phyloP scores from a whole-genome alignment of 345 rosid genomes.

The Populus euphratica region DNA sequence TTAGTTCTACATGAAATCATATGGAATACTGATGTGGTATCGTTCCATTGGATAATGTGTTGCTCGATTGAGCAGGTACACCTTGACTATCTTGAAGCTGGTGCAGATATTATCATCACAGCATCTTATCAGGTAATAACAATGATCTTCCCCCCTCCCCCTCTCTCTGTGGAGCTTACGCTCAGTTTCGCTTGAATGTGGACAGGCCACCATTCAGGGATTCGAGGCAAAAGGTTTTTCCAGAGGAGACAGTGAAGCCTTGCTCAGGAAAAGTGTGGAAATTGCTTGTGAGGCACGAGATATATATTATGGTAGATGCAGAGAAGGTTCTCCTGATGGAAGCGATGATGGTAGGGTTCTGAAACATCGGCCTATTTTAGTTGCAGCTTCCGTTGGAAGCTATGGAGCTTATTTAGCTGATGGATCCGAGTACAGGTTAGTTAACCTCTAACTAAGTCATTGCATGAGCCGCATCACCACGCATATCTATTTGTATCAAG shows the following conservation, averaged over 20 bases:
- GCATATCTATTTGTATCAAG: not conserved
- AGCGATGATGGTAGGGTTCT: slow-evolving; percentile 35
- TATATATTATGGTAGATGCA: slow-evolving; percentile 46
- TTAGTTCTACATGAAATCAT: not conserved
- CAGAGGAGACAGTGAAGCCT: slow-evolving; percentile 45
- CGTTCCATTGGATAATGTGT: slow-evolving; percentile 11
- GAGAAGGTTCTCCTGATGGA: slow-evolving; percentile 23
- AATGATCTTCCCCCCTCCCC: not conserved
- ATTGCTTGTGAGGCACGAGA: slow-evolving; percentile 65
- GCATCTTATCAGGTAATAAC: slow-evolving; percentile 65
- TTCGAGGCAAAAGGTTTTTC: slow-evolving; percentile 70
- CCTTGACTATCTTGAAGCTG: slow-evolving; percentile 82
- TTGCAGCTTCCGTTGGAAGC: slow-evolving; percentile 85
- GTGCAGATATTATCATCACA: slow-evolving; percentile 71
- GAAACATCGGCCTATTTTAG: slow-evolving; percentile 49
- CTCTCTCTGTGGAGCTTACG: slow-evolving; percentile 4
- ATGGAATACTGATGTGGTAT: slow-evolving; percentile 1
- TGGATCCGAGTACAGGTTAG: slow-evolving; percentile 81
- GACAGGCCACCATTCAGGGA: slow-evolving; percentile 78
- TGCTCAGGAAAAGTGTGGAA: slow-evolving; percentile 65
- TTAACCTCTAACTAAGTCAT: not conserved
- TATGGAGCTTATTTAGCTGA: slow-evolving; percentile 86
- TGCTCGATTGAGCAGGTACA: slow-evolving; percentile 50
- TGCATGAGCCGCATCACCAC: not conserved
- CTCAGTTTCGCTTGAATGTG: slow-evolving; percentile 6